Percentiles rank a stretch among this genome's conserved stretches.
Conservation (phyloP, 768 basidiomycete species). For the Hydnomerulius pinastri region DNA sequence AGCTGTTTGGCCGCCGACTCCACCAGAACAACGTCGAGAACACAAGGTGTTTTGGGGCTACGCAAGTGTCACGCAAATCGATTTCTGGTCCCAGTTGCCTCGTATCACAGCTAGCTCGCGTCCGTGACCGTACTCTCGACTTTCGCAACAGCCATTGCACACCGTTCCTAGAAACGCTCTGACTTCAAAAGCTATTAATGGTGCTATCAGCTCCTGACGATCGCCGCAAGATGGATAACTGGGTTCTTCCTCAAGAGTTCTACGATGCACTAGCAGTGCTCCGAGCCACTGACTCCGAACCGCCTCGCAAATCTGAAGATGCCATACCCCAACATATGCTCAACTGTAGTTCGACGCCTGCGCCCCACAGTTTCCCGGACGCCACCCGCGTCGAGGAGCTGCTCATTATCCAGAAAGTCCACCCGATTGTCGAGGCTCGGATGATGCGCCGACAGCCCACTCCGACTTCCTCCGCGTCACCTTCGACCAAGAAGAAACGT, state of each 20-base stretch:
- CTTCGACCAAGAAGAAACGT: neutral
- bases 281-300: neutral
- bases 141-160: neutral
- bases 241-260: neutral
- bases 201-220: neutral
- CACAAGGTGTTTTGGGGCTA: too few relatives aligned
- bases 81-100: too few relatives aligned
- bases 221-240: neutral
- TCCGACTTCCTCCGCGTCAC: neutral
- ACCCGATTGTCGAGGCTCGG: neutral
- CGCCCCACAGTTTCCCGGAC: neutral
- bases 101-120: too few relatives aligned
- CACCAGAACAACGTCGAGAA: too few relatives aligned
- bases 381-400: neutral
- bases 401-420: neutral
- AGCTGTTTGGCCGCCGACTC: too few relatives aligned
- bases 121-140: too few relatives aligned
- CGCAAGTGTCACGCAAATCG: too few relatives aligned
- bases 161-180: too few relatives aligned
- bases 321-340: neutral
- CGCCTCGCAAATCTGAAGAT: neutral
- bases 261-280: neutral
- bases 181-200: neutral
- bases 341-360: neutral
- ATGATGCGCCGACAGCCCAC: neutral